Evolutionary conservation across 2,329 filamentous ascomycete genomes (phyloP), one percentile per base, ranked within the genome.

Genomic region (Dothidotthia symphoricarpi): DNA sequence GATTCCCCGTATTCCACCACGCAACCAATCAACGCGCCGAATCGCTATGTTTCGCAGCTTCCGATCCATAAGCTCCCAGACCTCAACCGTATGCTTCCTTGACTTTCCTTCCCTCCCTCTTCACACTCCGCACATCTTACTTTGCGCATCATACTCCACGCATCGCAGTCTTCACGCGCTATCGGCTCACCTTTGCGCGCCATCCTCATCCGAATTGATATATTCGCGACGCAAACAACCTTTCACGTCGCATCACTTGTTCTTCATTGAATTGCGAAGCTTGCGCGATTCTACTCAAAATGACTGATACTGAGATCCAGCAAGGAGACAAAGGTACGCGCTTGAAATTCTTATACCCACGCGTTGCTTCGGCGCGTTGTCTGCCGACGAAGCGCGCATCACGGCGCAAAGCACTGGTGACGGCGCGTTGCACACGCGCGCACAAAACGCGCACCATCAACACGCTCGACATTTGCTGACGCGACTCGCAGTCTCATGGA

Each of bases 401-500:
- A 34, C 4, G 28, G 30, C 29, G 39, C 39, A 43, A 33, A 24
- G 36, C 37, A 25, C 31, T 28, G 22, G 25, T n/a, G 24, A 30
- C 35, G 32, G 24, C 13, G 6, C 12, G 15, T 40, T 35, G 33
- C 25, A 31, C 16, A 38, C 31, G 17, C 19, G 42, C 37, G 51
- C 43, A 40, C 35, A 43, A 34, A 16, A 12, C 14, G 28, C 26
- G 28, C 33, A 14, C 14, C 5, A 24, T 19, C 74, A 25, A 44
- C 31, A 29, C 28, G 10, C 36, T 10, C 24, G 14, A 12, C 19
- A 31, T 3, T 22, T 19, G 32, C 49, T 52, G 31, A 52, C 38
- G 9, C 19, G n/a, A 24, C 35, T 31, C 24, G n/a, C 24, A 84
- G 81, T 83, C 54, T 79, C 78, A 41, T 83, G 80, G 81, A 72